Base-by-base conservation (phyloP, 306 rosid species). In the Elaeagnus macrophylla region DNA sequence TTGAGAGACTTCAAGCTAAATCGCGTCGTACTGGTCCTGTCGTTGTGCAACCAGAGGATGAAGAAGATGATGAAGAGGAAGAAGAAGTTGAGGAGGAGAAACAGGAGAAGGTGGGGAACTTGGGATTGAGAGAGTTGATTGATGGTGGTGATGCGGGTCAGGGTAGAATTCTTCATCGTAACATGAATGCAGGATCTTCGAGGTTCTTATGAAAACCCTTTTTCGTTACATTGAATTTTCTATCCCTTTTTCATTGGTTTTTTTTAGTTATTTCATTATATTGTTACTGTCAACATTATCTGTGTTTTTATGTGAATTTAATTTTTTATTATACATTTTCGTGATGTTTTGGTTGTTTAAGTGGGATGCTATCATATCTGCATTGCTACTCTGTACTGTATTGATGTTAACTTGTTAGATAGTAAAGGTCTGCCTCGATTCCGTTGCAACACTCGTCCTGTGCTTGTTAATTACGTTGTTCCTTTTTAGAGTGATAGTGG, bases 131-230 rank as follows among this genome's bases (percentile, higher is more conserved):
- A 66, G 99, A 87, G 19, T 74, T 91, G 81, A 87, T 84, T 56
- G 89, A 65, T 39, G 77, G 60, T 10, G 79, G 71, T 13, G 89
- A 75, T 53, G 64, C 81, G 12, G 69, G 71, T 46, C 75, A 56
- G 42, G 89, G 67, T 20, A 70, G 99, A 15, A 81, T 91, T 72
- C 89, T 87, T 67, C 99, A 84, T 72, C 89, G 96, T 15, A 82
- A 75, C 53, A 53, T 91, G 57, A 86, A 82, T 51, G 79, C 86
- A 10, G 75, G 80, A 57, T 67, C 84, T 62, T 56, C 91, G 39
- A 84, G 93, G 99, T 91, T 70, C 57, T 11, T 37, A 6, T 54
- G 32, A 42, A 49, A 51, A 36, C 57, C 37, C 18, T 12, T 60
- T 17, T 17, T 19, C 15, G 1, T 5, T 5, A 16, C 37, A 39